Evolutionary conservation across 345 rosid genomes (phyloP).

Genomic region (Rhodamnia rubescens): DNA sequence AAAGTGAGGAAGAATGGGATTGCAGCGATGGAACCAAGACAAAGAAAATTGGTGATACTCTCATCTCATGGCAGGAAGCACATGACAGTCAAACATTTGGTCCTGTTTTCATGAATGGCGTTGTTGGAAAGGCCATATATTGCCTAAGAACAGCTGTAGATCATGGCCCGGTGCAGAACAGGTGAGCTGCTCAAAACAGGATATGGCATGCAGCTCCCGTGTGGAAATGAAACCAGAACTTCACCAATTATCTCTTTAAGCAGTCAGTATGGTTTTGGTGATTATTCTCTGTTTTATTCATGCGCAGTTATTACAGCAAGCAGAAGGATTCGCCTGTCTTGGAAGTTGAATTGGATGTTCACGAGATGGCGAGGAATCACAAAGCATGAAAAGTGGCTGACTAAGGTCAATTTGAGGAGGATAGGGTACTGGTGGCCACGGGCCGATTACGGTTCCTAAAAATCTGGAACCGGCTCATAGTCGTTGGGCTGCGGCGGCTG

Average conservation of each 20-base stretch:
- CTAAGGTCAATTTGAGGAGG: too few species aligned
- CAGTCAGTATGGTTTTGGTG: background rate
- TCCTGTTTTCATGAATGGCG: slow-evolving; percentile 61
- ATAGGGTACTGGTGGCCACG: too few species aligned
- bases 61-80: slow-evolving; percentile 51
- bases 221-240: background rate
- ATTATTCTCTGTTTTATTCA: background rate
- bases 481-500: too few species aligned
- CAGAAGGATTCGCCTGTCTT: slow-evolving; percentile 61
- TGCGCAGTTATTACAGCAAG: slow-evolving; percentile 48
- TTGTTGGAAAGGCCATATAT: slow-evolving; percentile 79
- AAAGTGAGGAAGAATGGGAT: background rate
- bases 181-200: slow-evolving; percentile 24
- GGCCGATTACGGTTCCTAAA: too few species aligned
- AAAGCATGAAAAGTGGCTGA: slow-evolving; percentile 22
- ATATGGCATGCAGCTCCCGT: background rate
- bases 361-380: slow-evolving; percentile 76
- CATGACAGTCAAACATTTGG: slow-evolving; percentile 83
- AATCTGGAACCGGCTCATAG: too few species aligned
- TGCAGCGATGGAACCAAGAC: background rate
- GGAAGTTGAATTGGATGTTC: slow-evolving; percentile 86
- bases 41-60: background rate
- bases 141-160: slow-evolving; percentile 76
- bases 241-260: background rate
- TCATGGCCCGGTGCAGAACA: slow-evolving; percentile 89